Evolutionary conservation across 2,329 filamentous ascomycete species (phyloP), one percentile per base, ranked within the genome.

Genomic region (Pseudopithomyces maydicus): DNA sequence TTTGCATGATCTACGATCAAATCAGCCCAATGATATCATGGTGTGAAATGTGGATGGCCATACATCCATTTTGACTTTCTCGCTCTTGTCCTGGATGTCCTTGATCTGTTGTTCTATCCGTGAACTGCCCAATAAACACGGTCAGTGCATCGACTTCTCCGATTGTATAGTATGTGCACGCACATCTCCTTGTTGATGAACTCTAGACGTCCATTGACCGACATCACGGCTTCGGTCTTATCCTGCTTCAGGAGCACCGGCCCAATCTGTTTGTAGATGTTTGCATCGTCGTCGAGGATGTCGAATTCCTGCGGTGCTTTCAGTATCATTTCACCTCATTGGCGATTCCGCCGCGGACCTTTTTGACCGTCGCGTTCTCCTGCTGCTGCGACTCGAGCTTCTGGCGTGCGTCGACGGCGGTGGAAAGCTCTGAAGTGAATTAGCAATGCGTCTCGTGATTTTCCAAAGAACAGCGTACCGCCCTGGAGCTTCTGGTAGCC

Each of bases 111-210:
- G 80, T 70, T 91, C 89, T 48, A 90, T 84, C 23, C 88, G 82
- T 70, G 86, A 86, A 71, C 87, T 90, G 60, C 49, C 20, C 17
- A 7, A 12, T 41, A 65, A 32, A 17, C 65, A 48, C 39, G 33
- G 29, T 56, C 12, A 50, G 15, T 36, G 7, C 6, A 23, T 39
- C 36, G 26, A 35, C 19, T 17, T 22, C 23, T 35, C 14, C 49
- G 54, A 19, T 7, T n/a, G 1, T 33, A 8, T 52, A 15, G 10
- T 11, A 8, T 47, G 19, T 88, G 76, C 12, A 51, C 48, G 48
- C 75, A 97, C 92, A 98, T 95, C 74, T 99, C 94, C 71, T 94
- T 91, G 64, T 88, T 85, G 64, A 99, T 99, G 72, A 94, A 98
- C 64, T 97, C 92, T 49, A 99, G 77, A 22, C 95, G 87, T 19